Evolutionary conservation across 176 grass and related monocot genomes (phyloP).

Genomic region (Aegilops sharonensis): DNA sequence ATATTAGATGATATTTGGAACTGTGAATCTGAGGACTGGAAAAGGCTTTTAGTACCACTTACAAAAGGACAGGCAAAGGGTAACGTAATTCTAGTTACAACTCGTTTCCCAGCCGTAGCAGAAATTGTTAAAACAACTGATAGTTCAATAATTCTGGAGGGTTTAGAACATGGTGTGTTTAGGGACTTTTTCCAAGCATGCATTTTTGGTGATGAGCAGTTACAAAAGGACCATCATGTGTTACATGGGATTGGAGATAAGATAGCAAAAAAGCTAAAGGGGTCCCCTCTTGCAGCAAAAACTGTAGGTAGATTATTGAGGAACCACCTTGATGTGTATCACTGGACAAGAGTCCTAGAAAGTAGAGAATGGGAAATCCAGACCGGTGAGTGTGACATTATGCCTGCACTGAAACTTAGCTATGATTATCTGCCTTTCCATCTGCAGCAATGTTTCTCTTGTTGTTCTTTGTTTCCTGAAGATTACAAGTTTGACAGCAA

Average conservation of each 20-base stretch:
- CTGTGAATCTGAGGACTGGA: neutral
- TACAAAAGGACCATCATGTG: too few species aligned
- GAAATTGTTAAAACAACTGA: neutral
- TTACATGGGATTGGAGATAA: neutral
- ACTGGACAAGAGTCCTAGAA: conserved; percentile 14
- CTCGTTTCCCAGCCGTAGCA: neutral
- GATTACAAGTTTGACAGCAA: neutral
- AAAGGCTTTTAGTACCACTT: neutral
- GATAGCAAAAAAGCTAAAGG: neutral
- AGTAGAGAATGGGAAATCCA: conserved; percentile 27
- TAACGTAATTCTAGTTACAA: neutral
- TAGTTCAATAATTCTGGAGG: neutral
- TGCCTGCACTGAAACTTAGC: conserved; percentile 33
- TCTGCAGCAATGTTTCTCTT: conserved; percentile 21
- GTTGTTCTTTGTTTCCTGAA: conserved; percentile 22
- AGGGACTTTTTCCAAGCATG: neutral
- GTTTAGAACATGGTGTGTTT: neutral
- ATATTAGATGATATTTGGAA: conserved; percentile 25
- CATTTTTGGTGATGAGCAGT: neutral
- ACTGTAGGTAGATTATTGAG: neutral
- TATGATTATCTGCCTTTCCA: conserved; percentile 18
- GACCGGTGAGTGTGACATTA: neutral
- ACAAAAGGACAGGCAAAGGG: neutral
- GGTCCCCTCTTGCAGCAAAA: neutral
- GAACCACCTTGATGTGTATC: neutral